Evolutionary conservation across 139 green algal genomes (phyloP), one percentile per base, ranked within the genome.

Genomic region (Picochlorum costavermella): DNA sequence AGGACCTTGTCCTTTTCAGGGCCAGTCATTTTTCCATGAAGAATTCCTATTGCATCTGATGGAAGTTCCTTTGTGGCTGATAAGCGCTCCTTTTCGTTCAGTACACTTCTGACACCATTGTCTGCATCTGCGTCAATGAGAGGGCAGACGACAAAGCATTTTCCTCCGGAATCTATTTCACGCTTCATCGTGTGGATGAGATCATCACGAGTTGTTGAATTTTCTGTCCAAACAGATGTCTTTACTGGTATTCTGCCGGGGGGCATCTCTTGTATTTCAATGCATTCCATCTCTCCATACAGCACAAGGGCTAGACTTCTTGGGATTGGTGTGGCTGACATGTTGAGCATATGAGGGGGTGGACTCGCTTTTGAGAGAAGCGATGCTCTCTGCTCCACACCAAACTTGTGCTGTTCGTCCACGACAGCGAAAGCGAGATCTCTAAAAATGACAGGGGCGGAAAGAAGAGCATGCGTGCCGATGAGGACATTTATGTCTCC

Each of bases 321-420:
- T 0, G 93, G 93, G 58, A 98, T 98, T 74, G 93, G 93, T 4
- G 93, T 98, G 16, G 93, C 93, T 0, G 82, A 89, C 91, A 97
- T 96, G 70, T 84, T 74, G 50, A 98, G 80, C 20, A 95, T 69
- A 68, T 98, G 92, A 0, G 92, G 90, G 1, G 79, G 50, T n/a
- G 76, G 63, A 3, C 3, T 50, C 9, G 50, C 50, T 61, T 86
- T 84, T 56, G 64, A 60, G 26, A 61, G 55, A 60, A 95, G 80
- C 46, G 51, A 45, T 20, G 86, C 79, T 43, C 88, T 79, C 80
- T 96, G 90, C 60, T 69, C 64, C 60, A 96, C 85, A 6, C 90
- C 90, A 81, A 95, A 95, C 84, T 85, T 91, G 76, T 98, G 93
- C 73, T 96, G 90, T 75, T 98, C 93, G 64, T 98, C 93, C 25